Evolutionary conservation across 169 alveolate genomes (phyloP).

Genomic region (Plasmodium malariae): DNA sequence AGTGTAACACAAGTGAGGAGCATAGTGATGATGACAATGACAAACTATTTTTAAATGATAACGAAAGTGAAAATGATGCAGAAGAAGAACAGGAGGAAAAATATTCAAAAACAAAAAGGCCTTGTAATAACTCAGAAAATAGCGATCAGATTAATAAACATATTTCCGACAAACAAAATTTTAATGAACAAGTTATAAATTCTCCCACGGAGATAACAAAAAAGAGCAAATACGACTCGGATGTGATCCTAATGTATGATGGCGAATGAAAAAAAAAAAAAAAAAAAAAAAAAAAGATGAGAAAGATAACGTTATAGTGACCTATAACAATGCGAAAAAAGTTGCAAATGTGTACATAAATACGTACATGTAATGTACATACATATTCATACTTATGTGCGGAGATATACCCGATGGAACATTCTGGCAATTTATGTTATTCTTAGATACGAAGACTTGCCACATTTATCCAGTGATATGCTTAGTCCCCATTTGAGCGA

Average conservation of each 20-base stretch:
- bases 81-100: neutral
- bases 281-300: neutral
- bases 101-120: neutral
- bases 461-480: conserved; percentile 6
- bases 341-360: neutral
- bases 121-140: neutral
- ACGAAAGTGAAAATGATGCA: conserved; percentile 19
- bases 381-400: neutral
- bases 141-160: neutral
- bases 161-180: neutral
- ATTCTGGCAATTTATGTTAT: too few relatives aligned
- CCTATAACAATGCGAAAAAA: neutral
- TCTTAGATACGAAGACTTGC: conserved; percentile 20
- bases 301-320: neutral
- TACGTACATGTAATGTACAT: neutral
- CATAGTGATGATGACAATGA: conserved; percentile 52
- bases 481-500: conserved; percentile 7
- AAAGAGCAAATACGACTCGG: conserved; percentile 47
- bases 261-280: neutral
- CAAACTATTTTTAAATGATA: conserved; percentile 26
- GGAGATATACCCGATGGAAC: too few relatives aligned
- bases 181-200: neutral
- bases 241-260: conserved; percentile 31
- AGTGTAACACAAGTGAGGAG: neutral
- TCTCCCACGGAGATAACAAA: conserved; percentile 1